phyloP scores from a whole-genome alignment of 768 basidiomycete species.

The Royoungia palumana region DNA sequence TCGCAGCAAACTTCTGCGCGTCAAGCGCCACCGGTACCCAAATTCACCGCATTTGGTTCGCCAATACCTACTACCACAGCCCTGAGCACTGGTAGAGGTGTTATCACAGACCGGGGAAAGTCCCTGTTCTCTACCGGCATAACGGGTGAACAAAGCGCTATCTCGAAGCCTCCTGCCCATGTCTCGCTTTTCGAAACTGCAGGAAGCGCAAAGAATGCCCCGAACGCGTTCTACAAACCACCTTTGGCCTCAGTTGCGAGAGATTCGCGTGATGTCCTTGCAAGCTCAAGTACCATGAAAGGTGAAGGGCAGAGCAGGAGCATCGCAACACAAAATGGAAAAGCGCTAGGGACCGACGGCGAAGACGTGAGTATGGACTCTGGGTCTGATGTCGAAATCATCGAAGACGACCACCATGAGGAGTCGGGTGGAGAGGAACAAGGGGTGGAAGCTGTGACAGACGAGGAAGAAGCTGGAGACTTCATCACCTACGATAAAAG shows the following conservation, averaged over 20 bases:
- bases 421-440: slow-evolving; percentile 4
- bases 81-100: neutral
- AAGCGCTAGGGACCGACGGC: neutral
- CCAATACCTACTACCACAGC: slow-evolving; percentile 14
- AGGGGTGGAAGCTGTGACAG: slow-evolving; percentile 4
- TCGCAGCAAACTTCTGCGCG: neutral
- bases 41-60: slow-evolving; percentile 27
- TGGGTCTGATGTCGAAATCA: slow-evolving; percentile 16
- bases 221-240: slow-evolving; percentile 68
- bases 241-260: slow-evolving; percentile 25
- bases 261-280: slow-evolving; percentile 1
- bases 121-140: slow-evolving; percentile 11
- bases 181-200: slow-evolving; percentile 40
- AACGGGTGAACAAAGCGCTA: neutral
- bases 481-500: slow-evolving; percentile 23
- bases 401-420: slow-evolving; percentile 3
- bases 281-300: neutral
- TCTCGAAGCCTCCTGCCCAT: slow-evolving; percentile 7
- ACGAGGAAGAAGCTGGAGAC: slow-evolving; percentile 11
- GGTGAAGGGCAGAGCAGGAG: neutral
- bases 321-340: slow-evolving; percentile 5
- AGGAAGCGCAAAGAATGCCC: slow-evolving; percentile 48
- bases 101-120: slow-evolving; percentile 17
- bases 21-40: slow-evolving; percentile 13
- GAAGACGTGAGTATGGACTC: slow-evolving; percentile 24